These are phyloP conservation scores for Xylaria sp. DNA, from an alignment of 2,329 filamentous ascomycete species.

Conservation along the genomic window DNA sequence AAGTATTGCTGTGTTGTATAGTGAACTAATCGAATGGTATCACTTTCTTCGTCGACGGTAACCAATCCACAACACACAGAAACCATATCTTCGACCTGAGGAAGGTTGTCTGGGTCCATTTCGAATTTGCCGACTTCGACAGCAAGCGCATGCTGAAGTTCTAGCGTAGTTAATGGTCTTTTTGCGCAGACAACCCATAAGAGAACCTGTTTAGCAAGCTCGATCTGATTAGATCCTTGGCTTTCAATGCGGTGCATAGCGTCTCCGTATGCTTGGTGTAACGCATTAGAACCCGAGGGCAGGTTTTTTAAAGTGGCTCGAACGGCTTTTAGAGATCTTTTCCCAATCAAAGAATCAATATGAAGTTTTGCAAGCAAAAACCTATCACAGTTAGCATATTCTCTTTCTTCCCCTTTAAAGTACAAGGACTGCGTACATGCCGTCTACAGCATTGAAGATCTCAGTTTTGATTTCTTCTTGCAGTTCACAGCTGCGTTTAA, in stretches of 20 bases:
- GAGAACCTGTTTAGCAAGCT: conserved; percentile 47
- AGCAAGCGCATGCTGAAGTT: conserved; percentile 51
- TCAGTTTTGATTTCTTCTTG: conserved; percentile 23
- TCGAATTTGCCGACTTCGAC: conserved; percentile 36
- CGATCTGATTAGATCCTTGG: conserved; percentile 40
- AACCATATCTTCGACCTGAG: conserved; percentile 42
- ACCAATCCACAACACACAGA: conserved; percentile 50
- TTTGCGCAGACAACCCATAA: conserved; percentile 49
- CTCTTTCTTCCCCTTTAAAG: no score
- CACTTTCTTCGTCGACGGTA: conserved; percentile 46
- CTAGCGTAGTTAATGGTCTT: conserved; percentile 40
- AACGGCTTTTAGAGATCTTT: conserved; percentile 43
- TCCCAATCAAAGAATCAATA: conserved; percentile 42
- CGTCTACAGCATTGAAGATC: conserved; percentile 37
- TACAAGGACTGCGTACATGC: conserved; percentile 41
- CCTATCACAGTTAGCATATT: conserved; percentile 32
- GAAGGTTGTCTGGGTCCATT: conserved; percentile 45
- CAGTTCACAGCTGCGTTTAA: conserved; percentile 25
- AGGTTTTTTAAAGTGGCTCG: conserved; percentile 41
- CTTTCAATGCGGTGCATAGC: conserved; percentile 50
- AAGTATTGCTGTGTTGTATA: conserved; percentile 54
- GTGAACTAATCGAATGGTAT: conserved; percentile 49
- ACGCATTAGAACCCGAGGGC: conserved; percentile 38
- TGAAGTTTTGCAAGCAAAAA: conserved; percentile 49
- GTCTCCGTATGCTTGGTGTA: conserved; percentile 48